Percentiles rank a stretch among this genome's conserved stretches.
phyloP scores from a whole-genome alignment of 306 rosid genomes.

The Arachis stenosperma region DNA sequence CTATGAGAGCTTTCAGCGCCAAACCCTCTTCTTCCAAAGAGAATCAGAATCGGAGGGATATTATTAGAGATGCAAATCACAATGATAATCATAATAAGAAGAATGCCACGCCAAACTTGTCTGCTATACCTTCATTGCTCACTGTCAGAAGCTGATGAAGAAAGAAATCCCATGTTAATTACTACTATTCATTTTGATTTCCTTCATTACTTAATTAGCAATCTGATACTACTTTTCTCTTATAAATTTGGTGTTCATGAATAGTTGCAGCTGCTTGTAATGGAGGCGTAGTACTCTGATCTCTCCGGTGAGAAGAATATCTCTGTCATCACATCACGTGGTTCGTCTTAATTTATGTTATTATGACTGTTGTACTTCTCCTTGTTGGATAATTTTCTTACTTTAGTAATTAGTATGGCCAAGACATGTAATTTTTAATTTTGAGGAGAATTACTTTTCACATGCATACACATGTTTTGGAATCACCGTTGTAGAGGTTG shows the following conservation, averaged over 20 bases:
- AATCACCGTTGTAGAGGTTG: slow-evolving; percentile 10
- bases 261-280: too few relatives aligned
- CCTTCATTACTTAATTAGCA: slow-evolving; percentile 17
- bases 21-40: slow-evolving; percentile 48
- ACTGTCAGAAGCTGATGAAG: slow-evolving; percentile 54
- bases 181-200: slow-evolving; percentile 5
- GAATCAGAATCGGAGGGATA: slow-evolving; percentile 55
- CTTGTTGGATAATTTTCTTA: slow-evolving; percentile 21
- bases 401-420: slow-evolving; percentile 20
- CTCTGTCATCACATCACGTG: slow-evolving; percentile 40
- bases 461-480: slow-evolving; percentile 49
- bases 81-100: slow-evolving; percentile 60
- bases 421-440: slow-evolving; percentile 26
- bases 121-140: slow-evolving; percentile 80
- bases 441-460: slow-evolving; percentile 24
- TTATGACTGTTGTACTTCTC: slow-evolving; percentile 26
- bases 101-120: slow-evolving; percentile 60
- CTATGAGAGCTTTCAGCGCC: slow-evolving; percentile 77
- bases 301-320: slow-evolving; percentile 16
- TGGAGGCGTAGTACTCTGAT: too few relatives aligned
- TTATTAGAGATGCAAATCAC: slow-evolving; percentile 55
- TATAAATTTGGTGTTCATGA: too few relatives aligned
- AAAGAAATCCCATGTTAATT: not conserved
- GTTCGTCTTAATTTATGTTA: slow-evolving; percentile 7
- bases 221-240: slow-evolving; percentile 17